A percentile compares a stretch with the other conserved stretches of the same genome.
Conservation (phyloP, 2,329 filamentous ascomycete genomes). For the Ceratocystis colombiana region DNA sequence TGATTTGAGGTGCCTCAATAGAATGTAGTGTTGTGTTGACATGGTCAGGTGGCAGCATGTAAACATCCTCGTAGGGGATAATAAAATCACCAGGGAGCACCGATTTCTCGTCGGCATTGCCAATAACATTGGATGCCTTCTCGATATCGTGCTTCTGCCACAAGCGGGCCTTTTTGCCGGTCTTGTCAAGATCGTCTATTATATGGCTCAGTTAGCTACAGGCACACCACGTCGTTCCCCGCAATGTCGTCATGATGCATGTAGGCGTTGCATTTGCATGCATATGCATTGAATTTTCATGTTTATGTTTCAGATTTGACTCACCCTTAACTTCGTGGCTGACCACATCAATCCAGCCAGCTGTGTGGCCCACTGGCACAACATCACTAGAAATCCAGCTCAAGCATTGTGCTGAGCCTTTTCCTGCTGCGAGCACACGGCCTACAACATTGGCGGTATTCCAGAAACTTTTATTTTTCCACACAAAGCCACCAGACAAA, state of each 20-base stretch:
- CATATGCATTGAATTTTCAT: neutral
- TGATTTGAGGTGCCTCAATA: slow-evolving; percentile 38
- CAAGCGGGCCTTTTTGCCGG: slow-evolving; percentile 48
- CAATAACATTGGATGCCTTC: slow-evolving; percentile 50
- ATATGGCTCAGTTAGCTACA: slow-evolving; percentile 10
- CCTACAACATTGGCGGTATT: slow-evolving; percentile 56
- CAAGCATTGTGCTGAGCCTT: slow-evolving; percentile 55
- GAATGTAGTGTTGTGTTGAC: slow-evolving; percentile 42
- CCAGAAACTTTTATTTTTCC: slow-evolving; percentile 56
- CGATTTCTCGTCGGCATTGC: slow-evolving; percentile 44
- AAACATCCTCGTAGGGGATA: slow-evolving; percentile 48
- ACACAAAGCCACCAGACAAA: slow-evolving; percentile 55
- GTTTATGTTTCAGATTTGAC: slow-evolving; percentile 26
- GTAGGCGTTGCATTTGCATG: neutral
- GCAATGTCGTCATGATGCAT: slow-evolving; percentile 8
- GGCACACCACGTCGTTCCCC: neutral
- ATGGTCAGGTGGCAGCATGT: slow-evolving; percentile 40
- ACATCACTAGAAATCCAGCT: slow-evolving; percentile 57
- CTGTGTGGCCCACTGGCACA: slow-evolving; percentile 40
- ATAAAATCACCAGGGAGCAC: slow-evolving; percentile 53
- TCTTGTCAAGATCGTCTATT: slow-evolving; percentile 41
- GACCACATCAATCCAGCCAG: slow-evolving; percentile 52
- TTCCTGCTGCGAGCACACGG: slow-evolving; percentile 52
- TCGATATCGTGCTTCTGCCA: slow-evolving; percentile 53
- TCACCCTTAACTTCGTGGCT: slow-evolving; percentile 45